A percentile compares a stretch with the other conserved stretches of the same genome.
Evolutionary conservation across 768 basidiomycete genomes (phyloP).

Genomic region (Pisolithus marmoratus): DNA sequence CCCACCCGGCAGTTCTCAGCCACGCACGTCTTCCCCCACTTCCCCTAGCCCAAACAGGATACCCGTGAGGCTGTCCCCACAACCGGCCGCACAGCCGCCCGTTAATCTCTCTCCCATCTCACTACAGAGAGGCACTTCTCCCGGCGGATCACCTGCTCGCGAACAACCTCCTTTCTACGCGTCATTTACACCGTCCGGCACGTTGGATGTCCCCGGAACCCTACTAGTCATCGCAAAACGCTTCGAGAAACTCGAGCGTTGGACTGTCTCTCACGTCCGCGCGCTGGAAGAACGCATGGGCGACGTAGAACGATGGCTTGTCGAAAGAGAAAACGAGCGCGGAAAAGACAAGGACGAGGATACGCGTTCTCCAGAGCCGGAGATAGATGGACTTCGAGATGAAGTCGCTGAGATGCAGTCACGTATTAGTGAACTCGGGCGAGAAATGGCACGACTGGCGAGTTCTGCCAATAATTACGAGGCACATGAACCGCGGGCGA

Average conservation of each 20-base stretch:
- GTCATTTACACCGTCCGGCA: conserved; percentile 64
- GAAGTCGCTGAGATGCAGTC: conserved; percentile 71
- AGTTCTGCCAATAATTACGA: conserved; percentile 47
- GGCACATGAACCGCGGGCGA: conserved; percentile 37
- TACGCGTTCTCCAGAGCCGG: conserved; percentile 22
- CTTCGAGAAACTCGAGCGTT: conserved; percentile 86
- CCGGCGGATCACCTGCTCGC: conserved; percentile 28
- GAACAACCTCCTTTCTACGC: conserved; percentile 72
- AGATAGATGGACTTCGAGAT: conserved; percentile 54
- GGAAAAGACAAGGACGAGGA: conserved; percentile 36
- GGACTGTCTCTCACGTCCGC: conserved; percentile 84
- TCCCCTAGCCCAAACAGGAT: conserved; percentile 53
- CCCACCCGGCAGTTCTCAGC: conserved; percentile 41
- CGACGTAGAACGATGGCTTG: conserved; percentile 86
- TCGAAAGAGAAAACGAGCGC: conserved; percentile 70
- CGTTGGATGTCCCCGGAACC: conserved; percentile 69
- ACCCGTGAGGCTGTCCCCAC: conserved; percentile 25
- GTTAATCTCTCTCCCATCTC: conserved; percentile 60
- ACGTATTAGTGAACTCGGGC: conserved; percentile 66
- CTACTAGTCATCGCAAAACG: conserved; percentile 66
- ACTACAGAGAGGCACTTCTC: conserved; percentile 43
- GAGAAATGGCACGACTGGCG: conserved; percentile 73
- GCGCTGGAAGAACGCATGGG: conserved; percentile 89
- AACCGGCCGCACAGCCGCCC: conserved; percentile 35
- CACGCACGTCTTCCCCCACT: conserved; percentile 48